These are phyloP conservation scores for Aureobasidium zeae DNA, from an alignment of 2,329 filamentous ascomycete species.

Conservation along the genomic window DNA sequence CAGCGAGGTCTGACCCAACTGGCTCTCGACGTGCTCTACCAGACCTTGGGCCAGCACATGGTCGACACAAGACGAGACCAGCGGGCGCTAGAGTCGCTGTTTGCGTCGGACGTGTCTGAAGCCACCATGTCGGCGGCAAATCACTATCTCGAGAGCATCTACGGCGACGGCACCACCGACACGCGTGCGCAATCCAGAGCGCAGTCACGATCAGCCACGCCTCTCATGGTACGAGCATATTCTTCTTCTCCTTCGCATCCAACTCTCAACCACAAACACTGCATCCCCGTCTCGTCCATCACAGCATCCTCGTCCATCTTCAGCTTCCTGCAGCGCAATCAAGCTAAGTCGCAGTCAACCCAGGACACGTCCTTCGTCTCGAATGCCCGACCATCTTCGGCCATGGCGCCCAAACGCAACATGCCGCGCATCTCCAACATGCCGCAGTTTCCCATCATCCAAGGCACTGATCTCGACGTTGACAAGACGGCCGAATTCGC, in stretches of 20 bases:
- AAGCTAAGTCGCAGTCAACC: conserved; percentile 14
- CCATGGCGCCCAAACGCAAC: conserved; percentile 42
- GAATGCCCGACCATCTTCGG: conserved; percentile 20
- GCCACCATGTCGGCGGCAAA: conserved; percentile 65
- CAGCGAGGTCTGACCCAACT: conserved; percentile 89
- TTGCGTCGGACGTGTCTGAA: conserved; percentile 70
- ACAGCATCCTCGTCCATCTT: conserved; percentile 4
- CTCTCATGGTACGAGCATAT: conserved; percentile 26
- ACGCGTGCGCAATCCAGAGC: conserved; percentile 38
- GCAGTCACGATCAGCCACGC: conserved; percentile 37
- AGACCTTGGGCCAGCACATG: conserved; percentile 64
- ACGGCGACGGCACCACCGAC: conserved; percentile 50
- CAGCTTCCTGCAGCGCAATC: conserved; percentile 10
- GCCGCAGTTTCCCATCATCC: conserved; percentile 66
- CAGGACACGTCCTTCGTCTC: conserved; percentile 31
- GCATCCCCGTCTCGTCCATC: conserved; percentile 5
- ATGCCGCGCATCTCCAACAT: conserved; percentile 61
- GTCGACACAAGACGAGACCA: conserved; percentile 50
- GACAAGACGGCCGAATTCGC: conserved; percentile 70
- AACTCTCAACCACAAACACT: conserved; percentile 4
- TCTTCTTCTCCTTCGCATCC: conserved; percentile 25
- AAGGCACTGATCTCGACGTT: conserved; percentile 56
- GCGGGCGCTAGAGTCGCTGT: conserved; percentile 62
- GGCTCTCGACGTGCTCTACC: conserved; percentile 79
- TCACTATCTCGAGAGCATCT: conserved; percentile 70